Evolutionary conservation across 2,329 filamentous ascomycete species (phyloP).

Genomic region (Metarhizium sp.): DNA sequence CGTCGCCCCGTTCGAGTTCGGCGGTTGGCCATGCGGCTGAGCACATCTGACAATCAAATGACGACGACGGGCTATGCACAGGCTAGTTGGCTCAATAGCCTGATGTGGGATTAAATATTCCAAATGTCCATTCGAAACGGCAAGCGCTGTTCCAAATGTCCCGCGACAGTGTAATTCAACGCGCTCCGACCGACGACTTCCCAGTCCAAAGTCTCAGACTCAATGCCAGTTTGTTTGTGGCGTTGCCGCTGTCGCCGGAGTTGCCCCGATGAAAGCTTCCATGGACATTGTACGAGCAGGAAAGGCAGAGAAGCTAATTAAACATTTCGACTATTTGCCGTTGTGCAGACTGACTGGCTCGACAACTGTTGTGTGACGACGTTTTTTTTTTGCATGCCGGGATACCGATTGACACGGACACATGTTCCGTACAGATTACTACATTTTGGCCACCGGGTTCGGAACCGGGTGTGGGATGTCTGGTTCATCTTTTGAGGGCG

Average conservation of each 20-base stretch:
- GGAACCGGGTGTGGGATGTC: too few relatives aligned
- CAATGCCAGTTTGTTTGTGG: not conserved
- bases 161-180: not conserved
- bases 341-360: too few relatives aligned
- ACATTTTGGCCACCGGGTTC: too few relatives aligned
- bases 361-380: too few relatives aligned
- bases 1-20: not conserved
- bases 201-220: not conserved
- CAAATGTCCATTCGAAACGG: not conserved
- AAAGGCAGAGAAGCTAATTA: too few relatives aligned
- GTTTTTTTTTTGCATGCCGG: too few relatives aligned
- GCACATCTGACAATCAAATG: not conserved
- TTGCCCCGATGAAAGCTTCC: not conserved
- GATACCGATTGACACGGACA: too few relatives aligned
- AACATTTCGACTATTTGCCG: too few relatives aligned
- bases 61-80: not conserved
- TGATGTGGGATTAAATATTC: not conserved
- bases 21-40: not conserved
- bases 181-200: not conserved
- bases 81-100: not conserved
- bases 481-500: too few relatives aligned
- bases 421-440: too few relatives aligned
- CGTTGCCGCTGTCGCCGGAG: not conserved
- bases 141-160: not conserved
- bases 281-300: too few relatives aligned